Percentiles rank a stretch among this genome's conserved stretches.
phyloP scores from a whole-genome alignment of 192 early-diverging fungal genomes.

The Coemansia sp. region DNA sequence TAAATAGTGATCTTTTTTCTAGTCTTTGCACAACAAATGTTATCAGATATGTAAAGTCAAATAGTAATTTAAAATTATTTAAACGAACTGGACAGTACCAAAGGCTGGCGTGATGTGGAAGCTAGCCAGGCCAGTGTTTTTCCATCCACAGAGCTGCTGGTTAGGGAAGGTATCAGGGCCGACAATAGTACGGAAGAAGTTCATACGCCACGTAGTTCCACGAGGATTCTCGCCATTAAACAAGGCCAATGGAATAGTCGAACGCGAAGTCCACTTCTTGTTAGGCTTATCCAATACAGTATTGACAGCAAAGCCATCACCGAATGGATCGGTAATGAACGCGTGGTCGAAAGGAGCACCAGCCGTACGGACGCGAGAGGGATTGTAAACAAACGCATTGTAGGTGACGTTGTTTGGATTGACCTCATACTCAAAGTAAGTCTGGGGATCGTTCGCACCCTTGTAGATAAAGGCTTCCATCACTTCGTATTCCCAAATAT shows the following conservation, averaged over 20 bases:
- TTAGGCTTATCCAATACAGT: slow-evolving; percentile 35
- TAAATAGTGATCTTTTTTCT: too few species aligned
- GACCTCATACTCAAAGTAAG: slow-evolving; percentile 54
- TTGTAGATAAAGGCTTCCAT: slow-evolving; percentile 55
- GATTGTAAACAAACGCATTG: slow-evolving; percentile 53
- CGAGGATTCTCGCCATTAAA: slow-evolving; percentile 50
- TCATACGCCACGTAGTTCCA: slow-evolving; percentile 53
- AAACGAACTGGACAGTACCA: slow-evolving; percentile 35
- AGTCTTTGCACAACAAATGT: too few species aligned
- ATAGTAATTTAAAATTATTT: background rate
- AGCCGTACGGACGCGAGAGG: slow-evolving; percentile 33
- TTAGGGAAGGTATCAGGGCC: slow-evolving; percentile 38
- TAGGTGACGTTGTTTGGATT: slow-evolving; percentile 54
- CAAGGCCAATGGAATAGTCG: slow-evolving; percentile 45
- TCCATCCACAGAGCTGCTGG: slow-evolving; percentile 55
- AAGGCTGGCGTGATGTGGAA: slow-evolving; percentile 54
- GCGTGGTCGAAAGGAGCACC: slow-evolving; percentile 52
- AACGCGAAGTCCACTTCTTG: slow-evolving; percentile 26
- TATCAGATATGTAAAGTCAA: too few species aligned
- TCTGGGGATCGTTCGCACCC: slow-evolving; percentile 45
- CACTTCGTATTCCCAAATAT: slow-evolving; percentile 56
- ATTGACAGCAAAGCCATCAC: slow-evolving; percentile 44
- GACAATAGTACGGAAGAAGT: slow-evolving; percentile 54
- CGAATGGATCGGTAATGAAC: slow-evolving; percentile 43
- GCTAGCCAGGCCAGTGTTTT: slow-evolving; percentile 39